These are phyloP conservation scores for Scytalidium sp. DNA, from an alignment of 2,329 filamentous ascomycete genomes.

Conservation along the genomic window DNA sequence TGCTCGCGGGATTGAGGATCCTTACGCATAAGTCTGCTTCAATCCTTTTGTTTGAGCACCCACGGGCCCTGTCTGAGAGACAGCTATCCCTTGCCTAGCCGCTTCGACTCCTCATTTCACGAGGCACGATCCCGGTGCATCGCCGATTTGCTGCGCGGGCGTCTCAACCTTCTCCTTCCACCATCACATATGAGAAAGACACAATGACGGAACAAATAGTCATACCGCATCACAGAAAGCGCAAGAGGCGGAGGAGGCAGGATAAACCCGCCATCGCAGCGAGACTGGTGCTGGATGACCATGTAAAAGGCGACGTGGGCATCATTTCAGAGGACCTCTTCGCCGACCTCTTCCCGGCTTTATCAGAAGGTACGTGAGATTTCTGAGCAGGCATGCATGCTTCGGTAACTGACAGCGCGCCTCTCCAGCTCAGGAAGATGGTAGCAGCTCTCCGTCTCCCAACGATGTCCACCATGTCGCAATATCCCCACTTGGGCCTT, in stretches of 20 bases:
- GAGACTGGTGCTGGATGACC: conserved; percentile 79
- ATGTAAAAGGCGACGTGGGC: conserved; percentile 80
- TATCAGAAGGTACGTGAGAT: conserved; percentile 41
- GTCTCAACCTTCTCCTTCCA: not conserved
- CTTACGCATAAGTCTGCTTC: too few species aligned
- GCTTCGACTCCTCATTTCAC: not conserved
- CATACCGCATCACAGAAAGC: conserved; percentile 30
- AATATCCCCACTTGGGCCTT: conserved; percentile 70
- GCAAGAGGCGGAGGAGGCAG: conserved; percentile 52
- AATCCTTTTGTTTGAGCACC: not conserved
- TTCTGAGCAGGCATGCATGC: conserved; percentile 36
- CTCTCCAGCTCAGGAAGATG: conserved; percentile 17
- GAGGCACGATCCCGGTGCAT: not conserved
- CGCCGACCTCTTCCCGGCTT: conserved; percentile 71
- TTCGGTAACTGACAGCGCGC: not conserved
- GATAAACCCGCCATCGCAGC: conserved; percentile 77
- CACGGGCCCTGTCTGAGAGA: not conserved
- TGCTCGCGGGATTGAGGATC: too few species aligned
- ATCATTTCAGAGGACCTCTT: conserved; percentile 85
- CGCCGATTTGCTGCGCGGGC: not conserved
- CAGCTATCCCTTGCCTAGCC: not conserved
- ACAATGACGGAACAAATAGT: conserved; percentile 18
- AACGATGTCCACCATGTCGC: conserved; percentile 61
- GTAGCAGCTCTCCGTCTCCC: conserved; percentile 17
- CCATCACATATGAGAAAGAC: not conserved